Evolutionary conservation across 306 rosid genomes (phyloP).

Genomic region (Chamaecrista fasciculata): DNA sequence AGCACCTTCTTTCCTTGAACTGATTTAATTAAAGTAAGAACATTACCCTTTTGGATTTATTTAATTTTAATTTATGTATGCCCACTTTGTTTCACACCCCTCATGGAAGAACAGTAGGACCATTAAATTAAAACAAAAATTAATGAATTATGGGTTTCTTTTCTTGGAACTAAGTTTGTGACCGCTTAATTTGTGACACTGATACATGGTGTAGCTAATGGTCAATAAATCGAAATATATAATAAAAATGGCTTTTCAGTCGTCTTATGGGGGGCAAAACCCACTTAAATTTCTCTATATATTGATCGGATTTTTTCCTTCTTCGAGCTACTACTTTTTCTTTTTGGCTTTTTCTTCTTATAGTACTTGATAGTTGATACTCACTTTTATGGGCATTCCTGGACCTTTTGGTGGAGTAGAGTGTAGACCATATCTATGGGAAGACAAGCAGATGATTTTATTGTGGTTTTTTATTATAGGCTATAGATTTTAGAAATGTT

Average conservation of each 20-base stretch:
- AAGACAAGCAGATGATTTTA: constrained; percentile 18
- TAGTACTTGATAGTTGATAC: not conserved
- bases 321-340: not conserved
- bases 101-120: not conserved
- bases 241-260: constrained; percentile 26
- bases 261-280: constrained; percentile 33
- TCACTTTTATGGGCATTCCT: not conserved
- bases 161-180: not conserved
- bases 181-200: too few species aligned
- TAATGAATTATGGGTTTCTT: constrained; percentile 19
- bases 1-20: constrained; percentile 50
- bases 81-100: not conserved
- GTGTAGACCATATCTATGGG: not conserved
- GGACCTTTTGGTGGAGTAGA: not conserved
- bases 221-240: constrained; percentile 10
- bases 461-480: not conserved
- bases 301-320: not conserved
- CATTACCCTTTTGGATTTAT: constrained; percentile 14
- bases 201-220: not conserved
- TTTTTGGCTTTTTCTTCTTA: not conserved
- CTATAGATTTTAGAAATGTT: not conserved
- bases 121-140: constrained; percentile 25
- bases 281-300: not conserved
- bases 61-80: not conserved
- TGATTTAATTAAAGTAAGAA: constrained; percentile 38